Evolutionary conservation across 1,139 yeast species (phyloP).

Genomic region (Yamadazyma buinensis): DNA sequence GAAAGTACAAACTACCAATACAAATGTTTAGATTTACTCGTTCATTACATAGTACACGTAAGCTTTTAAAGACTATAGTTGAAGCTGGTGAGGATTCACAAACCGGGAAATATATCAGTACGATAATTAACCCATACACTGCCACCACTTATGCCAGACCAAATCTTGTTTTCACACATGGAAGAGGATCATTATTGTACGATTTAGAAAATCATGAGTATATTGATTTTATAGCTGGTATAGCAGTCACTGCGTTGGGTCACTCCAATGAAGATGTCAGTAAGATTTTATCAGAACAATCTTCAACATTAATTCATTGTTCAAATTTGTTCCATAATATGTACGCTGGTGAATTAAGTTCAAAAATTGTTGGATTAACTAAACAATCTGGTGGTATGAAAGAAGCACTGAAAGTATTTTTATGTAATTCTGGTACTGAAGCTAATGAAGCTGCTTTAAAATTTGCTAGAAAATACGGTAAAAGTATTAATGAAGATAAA

Average conservation of each 20-base stretch:
- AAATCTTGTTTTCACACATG: constrained; percentile 63
- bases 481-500: constrained; percentile 50
- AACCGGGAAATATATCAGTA: constrained; percentile 31
- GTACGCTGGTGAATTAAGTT: constrained; percentile 78
- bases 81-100: constrained; percentile 16
- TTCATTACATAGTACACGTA: constrained; percentile 1
- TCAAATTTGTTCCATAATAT: constrained; percentile 83
- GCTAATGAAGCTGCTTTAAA: constrained; percentile 98
- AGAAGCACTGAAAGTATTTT: constrained; percentile 77
- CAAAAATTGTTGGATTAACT: constrained; percentile 67
- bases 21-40: not conserved
- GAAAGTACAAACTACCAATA: not conserved
- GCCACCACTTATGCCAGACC: constrained; percentile 85
- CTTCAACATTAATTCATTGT: constrained; percentile 70
- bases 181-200: constrained; percentile 69
- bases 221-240: constrained; percentile 91
- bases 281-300: constrained; percentile 66
- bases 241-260: constrained; percentile 94
- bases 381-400: constrained; percentile 70
- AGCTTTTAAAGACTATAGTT: constrained; percentile 1
- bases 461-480: constrained; percentile 88
- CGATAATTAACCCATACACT: constrained; percentile 50
- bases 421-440: constrained; percentile 93
- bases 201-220: constrained; percentile 77
- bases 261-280: constrained; percentile 77